Conservation (phyloP, 1,284 basidiomycete species). For the Apiotrichum sp. region DNA sequence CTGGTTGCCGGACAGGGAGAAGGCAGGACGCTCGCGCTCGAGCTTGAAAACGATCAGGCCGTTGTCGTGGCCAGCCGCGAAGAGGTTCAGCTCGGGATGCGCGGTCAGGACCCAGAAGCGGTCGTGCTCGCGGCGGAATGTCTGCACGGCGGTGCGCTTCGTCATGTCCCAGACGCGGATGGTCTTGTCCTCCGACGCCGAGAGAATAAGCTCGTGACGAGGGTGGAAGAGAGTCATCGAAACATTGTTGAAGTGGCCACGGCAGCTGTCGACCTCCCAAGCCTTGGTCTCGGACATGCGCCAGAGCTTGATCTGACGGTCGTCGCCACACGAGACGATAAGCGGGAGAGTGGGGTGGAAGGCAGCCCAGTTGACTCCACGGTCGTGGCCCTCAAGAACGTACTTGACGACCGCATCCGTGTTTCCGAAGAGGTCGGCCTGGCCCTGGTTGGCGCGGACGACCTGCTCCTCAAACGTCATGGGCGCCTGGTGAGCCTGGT, state of each 20-base stretch:
- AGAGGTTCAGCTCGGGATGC: constrained; percentile 95
- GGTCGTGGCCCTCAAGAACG: constrained; percentile 96
- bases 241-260: constrained; percentile 99
- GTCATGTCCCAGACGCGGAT: constrained; percentile 83
- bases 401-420: constrained; percentile 81
- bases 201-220: constrained; percentile 86
- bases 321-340: constrained; percentile 95
- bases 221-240: constrained; percentile 95
- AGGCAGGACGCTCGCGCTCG: constrained; percentile 95
- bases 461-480: constrained; percentile 54
- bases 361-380: constrained; percentile 91
- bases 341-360: constrained; percentile 93
- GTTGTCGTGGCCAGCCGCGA: constrained; percentile 95
- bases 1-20: constrained; percentile 83
- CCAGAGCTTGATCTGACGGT: constrained; percentile 99
- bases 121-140: constrained; percentile 94
- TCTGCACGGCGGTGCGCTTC: constrained; percentile 94
- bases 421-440: constrained; percentile 58
- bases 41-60: constrained; percentile 99
- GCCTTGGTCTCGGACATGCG: constrained; percentile 99
- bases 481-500: constrained; percentile 58
- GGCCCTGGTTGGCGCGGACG: constrained; percentile 51
- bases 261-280: constrained; percentile 99
- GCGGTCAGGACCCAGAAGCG: constrained; percentile 97
- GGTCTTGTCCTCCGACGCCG: constrained; percentile 72